Base-by-base conservation (phyloP, 2,329 filamentous ascomycete species). In the Juglanconis oblonga region DNA sequence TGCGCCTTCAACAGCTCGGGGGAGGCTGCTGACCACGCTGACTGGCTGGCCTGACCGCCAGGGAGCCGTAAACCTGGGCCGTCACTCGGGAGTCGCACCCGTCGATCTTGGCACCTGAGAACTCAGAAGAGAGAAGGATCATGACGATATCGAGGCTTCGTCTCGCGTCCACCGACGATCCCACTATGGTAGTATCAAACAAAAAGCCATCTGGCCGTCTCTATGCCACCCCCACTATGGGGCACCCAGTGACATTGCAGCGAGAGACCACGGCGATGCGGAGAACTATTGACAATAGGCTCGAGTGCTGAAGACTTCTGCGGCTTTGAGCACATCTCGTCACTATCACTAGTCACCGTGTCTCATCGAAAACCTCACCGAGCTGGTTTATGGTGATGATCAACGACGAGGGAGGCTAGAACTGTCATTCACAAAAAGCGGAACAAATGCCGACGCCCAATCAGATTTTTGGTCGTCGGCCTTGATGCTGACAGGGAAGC, bases 361-460 rank as follows among this genome's bases (percentile, higher is more conserved):
- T 33, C 7, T 24, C 24, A 24, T 24, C 24, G 24, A 24, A 24
- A 24, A 24, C 24, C 24, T 54, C 29, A 35, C 38, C 31, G 14
- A 42, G n/a, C 32, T 32, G 11, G 32, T 32, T 14, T 14, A n/a
- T 32, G 31, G 31, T 14, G 29, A 36, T 47, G 13, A 17, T 14
- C 40, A 13, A 17, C 31, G 6, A n/a, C 14, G 52, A 54, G 32
- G 14, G 40, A 55, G 42, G 53, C 36, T 33, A 55, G 33, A 48
- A 31, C 32, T 31, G 6, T 13, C 24, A 29, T 5, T 48, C 32
- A 33, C 53, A 29, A 48, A 48, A n/a, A 31, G 4, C 42, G 53
- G 33, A 13, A 14, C 53, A 55, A 48, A 55, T 55, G 42, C 42
- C 53, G 53, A 36, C n/a, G 32, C n/a, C 32, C 53, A 55, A 47